Evolutionary conservation across 2,329 filamentous ascomycete genomes (phyloP), one percentile per base, ranked within the genome.

Genomic region (Clonostachys rhizophaga): DNA sequence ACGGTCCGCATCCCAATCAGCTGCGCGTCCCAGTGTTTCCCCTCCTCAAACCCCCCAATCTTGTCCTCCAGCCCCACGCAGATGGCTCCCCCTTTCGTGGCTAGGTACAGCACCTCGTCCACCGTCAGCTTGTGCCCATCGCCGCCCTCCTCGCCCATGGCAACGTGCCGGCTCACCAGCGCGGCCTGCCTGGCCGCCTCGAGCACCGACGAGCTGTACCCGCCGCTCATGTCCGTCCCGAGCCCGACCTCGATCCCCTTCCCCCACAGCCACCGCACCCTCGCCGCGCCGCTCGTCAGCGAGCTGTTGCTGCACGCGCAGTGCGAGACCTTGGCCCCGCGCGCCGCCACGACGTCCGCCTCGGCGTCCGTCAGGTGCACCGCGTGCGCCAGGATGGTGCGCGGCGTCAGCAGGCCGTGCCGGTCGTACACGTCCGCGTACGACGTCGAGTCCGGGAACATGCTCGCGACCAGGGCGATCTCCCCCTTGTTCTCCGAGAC

Each of bases 21-120:
- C 73, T 96, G 90, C 49, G 88, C 91, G 74, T 99, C 94, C 81
- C 86, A 97, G 53, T 89, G 80, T 84, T 86, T 94, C 1, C 91
- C 94, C 1, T 86, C 78, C 53, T 89, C 88, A 62, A 97, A 97
- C 0, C 76, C 84, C 4, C 94, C 94, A 14, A 97, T 76, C 49
- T 72, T 79, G 9, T 80, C 75, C 39, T 76, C 78, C 51, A 97
- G 71, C 1, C 90, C 88, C 0, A 97, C 78, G 2, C 94, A 88
- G 34, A 78, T 75, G 0, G 94, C 94, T 0, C 94, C 94, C 11
- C 94, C 94, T n/a, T 83, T 71, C 2, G 94, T 99, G 0, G 85
- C 92, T 0, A 99, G 78, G 61, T 88, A 95, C 46, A 99, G 62
- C 13, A 84, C 89, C 65, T 99, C 92, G 49, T 91, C 87, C 2